These are phyloP conservation scores for Colletotrichum sp. DNA, from an alignment of 2,329 filamentous ascomycete species.

Conservation along the genomic window DNA sequence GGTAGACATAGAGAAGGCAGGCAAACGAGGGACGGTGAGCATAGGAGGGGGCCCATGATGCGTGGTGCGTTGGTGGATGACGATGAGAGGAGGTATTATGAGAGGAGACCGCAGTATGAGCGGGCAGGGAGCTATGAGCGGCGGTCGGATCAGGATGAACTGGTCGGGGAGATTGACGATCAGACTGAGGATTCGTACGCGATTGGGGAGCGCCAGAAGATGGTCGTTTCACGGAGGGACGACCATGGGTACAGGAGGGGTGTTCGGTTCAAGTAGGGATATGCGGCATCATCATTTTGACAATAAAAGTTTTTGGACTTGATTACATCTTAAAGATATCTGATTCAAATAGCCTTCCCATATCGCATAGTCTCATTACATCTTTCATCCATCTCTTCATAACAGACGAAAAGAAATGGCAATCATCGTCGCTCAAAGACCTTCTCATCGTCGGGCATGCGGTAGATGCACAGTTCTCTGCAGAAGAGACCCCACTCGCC, in stretches of 20 bases:
- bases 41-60: background rate
- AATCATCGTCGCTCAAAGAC: conserved; percentile 45
- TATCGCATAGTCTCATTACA: conserved; percentile 8
- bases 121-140: background rate
- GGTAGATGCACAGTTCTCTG: conserved; percentile 68
- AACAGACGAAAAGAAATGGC: background rate
- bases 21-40: background rate
- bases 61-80: background rate
- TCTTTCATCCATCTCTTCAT: background rate
- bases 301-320: background rate
- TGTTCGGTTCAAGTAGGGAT: background rate
- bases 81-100: background rate
- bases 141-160: background rate
- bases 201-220: background rate
- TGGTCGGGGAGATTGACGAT: conserved; percentile 10
- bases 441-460: conserved; percentile 65
- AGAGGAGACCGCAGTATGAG: background rate
- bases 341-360: background rate
- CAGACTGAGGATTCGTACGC: background rate
- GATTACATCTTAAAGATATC: background rate
- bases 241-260: background rate
- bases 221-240: background rate
- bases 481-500: conserved; percentile 82
- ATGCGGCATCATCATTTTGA: background rate
- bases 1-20: background rate